phyloP scores from a whole-genome alignment of 2,329 filamentous ascomycete genomes.

The Fusarium beomiforme region DNA sequence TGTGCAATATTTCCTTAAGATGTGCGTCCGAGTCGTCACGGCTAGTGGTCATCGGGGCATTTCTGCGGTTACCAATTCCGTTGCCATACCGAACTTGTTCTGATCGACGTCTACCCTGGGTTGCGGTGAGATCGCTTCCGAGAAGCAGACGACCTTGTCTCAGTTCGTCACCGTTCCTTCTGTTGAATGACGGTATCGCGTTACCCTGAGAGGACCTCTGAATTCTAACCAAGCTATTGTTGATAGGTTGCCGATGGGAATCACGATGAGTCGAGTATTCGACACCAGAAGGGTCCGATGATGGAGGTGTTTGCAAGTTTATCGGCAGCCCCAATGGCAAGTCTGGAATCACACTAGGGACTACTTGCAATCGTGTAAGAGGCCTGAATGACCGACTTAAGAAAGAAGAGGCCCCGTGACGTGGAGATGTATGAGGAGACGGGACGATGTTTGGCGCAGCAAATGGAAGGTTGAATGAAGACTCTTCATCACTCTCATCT shows the following conservation, averaged over 20 bases:
- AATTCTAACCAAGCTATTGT: background rate
- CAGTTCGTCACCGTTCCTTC: background rate
- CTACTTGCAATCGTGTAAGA: slow-evolving; percentile 3
- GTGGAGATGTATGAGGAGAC: slow-evolving; percentile 10
- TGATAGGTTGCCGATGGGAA: slow-evolving; percentile 4
- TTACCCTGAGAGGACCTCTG: slow-evolving; percentile 2
- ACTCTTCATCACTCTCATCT: background rate
- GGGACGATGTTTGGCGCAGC: slow-evolving; percentile 5
- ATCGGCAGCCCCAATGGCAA: background rate
- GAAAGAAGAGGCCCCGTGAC: background rate
- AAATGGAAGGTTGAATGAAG: background rate
- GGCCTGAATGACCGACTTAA: slow-evolving; percentile 16
- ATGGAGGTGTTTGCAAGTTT: slow-evolving; percentile 41
- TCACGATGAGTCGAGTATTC: slow-evolving; percentile 7
- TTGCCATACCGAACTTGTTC: slow-evolving; percentile 20
- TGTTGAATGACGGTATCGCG: background rate
- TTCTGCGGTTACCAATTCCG: slow-evolving; percentile 9
- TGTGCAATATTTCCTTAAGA: slow-evolving; percentile 25
- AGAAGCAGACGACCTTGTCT: slow-evolving; percentile 27
- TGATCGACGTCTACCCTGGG: slow-evolving; percentile 10
- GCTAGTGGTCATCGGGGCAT: slow-evolving; percentile 6
- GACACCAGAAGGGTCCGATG: slow-evolving; percentile 30
- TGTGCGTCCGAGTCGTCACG: slow-evolving; percentile 18
- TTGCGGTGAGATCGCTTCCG: slow-evolving; percentile 1
- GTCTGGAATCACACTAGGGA: background rate